Evolutionary conservation across 441 rosid genomes (phyloP).

Genomic region (Pelargonium australe): DNA sequence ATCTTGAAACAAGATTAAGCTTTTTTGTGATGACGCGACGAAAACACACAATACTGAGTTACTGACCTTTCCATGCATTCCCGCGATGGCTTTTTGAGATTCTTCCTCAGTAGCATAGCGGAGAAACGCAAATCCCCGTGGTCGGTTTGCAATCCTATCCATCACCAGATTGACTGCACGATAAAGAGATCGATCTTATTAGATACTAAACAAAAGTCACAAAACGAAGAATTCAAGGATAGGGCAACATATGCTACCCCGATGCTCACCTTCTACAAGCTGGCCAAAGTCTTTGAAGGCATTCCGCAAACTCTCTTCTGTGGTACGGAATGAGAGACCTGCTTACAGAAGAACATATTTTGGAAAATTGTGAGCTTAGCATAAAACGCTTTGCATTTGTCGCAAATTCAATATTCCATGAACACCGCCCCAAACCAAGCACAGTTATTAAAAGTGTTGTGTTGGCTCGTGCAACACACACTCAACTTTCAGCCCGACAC

Average conservation of each 20-base stretch:
- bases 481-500: no score
- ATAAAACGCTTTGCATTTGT: background rate
- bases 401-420: no score
- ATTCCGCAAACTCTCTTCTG: constrained; percentile 57
- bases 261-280: constrained; percentile 45
- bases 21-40: background rate
- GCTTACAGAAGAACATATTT: constrained; percentile 12
- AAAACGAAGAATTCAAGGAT: background rate
- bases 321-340: constrained; percentile 77
- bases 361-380: background rate
- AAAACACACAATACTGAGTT: constrained; percentile 2
- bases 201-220: background rate
- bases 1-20: background rate
- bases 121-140: constrained; percentile 72
- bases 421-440: no score
- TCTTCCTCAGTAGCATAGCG: constrained; percentile 63
- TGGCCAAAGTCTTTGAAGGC: constrained; percentile 60
- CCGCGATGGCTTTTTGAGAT: constrained; percentile 57
- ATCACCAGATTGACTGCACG: constrained; percentile 56
- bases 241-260: constrained; percentile 6
- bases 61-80: constrained; percentile 85
- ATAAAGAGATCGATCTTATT: background rate
- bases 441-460: no score
- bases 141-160: constrained; percentile 72
- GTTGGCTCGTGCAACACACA: no score